These are phyloP conservation scores for Stachybotrys chlorohalonatus DNA, from an alignment of 2,329 filamentous ascomycete species.

Conservation along the genomic window DNA sequence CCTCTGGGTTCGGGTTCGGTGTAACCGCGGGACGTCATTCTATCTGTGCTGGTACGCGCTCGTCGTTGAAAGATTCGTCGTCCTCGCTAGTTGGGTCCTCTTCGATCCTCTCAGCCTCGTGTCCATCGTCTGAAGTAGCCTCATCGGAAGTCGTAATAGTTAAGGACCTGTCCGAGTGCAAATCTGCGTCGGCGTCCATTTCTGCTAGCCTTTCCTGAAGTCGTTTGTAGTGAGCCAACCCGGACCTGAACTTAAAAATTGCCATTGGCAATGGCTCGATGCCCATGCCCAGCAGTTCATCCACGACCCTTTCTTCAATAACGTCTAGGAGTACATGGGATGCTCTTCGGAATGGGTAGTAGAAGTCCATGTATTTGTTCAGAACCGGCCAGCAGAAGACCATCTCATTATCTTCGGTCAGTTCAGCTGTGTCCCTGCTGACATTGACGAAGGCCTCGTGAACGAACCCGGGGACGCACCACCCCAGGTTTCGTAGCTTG, in stretches of 20 bases:
- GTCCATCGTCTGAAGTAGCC: too few species aligned
- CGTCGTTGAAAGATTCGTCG: too few species aligned
- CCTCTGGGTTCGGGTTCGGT: too few species aligned
- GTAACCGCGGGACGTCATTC: too few species aligned
- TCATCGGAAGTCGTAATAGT: too few species aligned
- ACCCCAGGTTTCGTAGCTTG: neutral
- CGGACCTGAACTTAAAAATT: neutral
- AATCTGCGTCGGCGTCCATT: too few species aligned
- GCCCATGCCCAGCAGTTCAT: neutral
- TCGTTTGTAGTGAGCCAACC: neutral
- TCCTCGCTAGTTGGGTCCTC: too few species aligned
- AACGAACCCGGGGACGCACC: constrained; percentile 2
- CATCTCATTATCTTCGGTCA: neutral
- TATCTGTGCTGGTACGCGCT: too few species aligned
- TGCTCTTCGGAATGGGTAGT: neutral
- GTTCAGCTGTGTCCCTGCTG: neutral
- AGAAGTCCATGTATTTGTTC: neutral
- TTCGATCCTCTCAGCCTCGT: too few species aligned
- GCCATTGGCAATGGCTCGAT: neutral
- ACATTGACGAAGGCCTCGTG: constrained; percentile 1
- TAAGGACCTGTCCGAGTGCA: too few species aligned
- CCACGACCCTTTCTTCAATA: neutral
- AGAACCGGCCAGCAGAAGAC: neutral
- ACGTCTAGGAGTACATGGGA: neutral
- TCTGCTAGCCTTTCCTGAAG: neutral